Conservation (phyloP, 108 stramenopile genomes). For the Cyclotella sp. region DNA sequence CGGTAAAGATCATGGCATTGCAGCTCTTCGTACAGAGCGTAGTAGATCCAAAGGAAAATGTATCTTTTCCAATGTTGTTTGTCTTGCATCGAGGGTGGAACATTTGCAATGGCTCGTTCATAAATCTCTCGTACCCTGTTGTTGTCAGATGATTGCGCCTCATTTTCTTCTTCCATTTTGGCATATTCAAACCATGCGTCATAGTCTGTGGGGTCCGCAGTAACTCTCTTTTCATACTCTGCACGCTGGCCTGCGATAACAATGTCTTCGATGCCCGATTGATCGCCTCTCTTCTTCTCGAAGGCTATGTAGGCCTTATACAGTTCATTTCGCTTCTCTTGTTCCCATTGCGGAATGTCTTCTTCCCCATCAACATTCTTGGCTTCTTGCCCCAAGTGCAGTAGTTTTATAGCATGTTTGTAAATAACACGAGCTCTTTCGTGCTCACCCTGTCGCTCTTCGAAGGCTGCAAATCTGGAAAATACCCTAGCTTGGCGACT, state of each 20-base stretch:
- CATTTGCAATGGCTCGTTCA: conserved; percentile 93
- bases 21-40: conserved; percentile 96
- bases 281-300: conserved; percentile 98
- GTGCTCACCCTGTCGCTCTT: conserved; percentile 97
- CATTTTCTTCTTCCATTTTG: conserved; percentile 92
- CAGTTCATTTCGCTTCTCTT: conserved; percentile 85
- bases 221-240: conserved; percentile 84
- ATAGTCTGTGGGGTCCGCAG: conserved; percentile 89
- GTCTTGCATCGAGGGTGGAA: conserved; percentile 85
- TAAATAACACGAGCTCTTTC: conserved; percentile 97
- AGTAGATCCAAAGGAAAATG: conserved; percentile 98
- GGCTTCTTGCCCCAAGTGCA: conserved; percentile 73
- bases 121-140: conserved; percentile 87
- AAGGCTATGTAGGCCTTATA: conserved; percentile 95
- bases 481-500: conserved; percentile 82
- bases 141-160: conserved; percentile 19
- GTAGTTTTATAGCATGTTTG: conserved; percentile 89
- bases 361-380: conserved; percentile 53
- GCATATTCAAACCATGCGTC: conserved; percentile 99
- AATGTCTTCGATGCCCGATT: conserved; percentile 89
- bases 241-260: conserved; percentile 87
- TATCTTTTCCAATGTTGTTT: conserved; percentile 98
- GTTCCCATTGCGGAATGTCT: conserved; percentile 70
- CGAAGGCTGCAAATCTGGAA: conserved; percentile 86
- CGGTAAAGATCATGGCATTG: conserved; percentile 75